Percentiles rank a stretch among this genome's conserved stretches.
Evolutionary conservation across 176 grass and related monocot species (phyloP).

Genomic region (Rhynchospora pubera): DNA sequence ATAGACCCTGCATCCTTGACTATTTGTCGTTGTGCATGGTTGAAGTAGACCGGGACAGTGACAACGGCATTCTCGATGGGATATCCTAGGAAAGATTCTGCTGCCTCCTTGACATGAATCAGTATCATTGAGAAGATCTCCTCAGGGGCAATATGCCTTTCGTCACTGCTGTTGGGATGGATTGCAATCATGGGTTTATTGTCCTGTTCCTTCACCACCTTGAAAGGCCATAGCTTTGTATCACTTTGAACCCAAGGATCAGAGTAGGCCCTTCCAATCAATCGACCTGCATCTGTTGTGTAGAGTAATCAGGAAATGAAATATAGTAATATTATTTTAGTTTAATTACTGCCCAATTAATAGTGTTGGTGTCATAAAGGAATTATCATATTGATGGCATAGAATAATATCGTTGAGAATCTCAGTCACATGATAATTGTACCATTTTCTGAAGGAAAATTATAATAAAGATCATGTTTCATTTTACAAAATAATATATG

Average conservation of each 20-base stretch:
- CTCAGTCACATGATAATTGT: not conserved
- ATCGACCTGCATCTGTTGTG: constrained; percentile 2
- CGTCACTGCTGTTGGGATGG: not conserved
- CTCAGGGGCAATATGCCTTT: constrained; percentile 5
- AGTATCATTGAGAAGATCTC: constrained; percentile 12
- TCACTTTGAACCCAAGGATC: constrained; percentile 17
- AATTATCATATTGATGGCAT: not conserved
- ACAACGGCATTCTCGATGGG: not conserved
- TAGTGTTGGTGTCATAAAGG: not conserved
- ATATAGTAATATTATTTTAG: not conserved
- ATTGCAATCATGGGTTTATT: constrained; percentile 20
- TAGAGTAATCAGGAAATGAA: not conserved
- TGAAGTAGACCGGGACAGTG: constrained; percentile 13
- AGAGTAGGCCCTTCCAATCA: constrained; percentile 12
- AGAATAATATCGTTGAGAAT: not conserved
- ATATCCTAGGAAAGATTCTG: constrained; percentile 14
- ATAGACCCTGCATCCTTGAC: constrained; percentile 19
- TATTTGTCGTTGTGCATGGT: constrained; percentile 13
- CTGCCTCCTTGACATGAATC: constrained; percentile 18
- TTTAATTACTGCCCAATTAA: not conserved
- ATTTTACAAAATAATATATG: too few relatives aligned
- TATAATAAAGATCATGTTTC: not conserved
- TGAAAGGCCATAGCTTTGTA: constrained; percentile 17
- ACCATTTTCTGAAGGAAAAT: not conserved
- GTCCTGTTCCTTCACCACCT: not conserved